Percentiles rank a stretch among this genome's conserved stretches.
Conservation (phyloP, 2,329 filamentous ascomycete genomes). For the Monilinia vaccinii-corymbosi region DNA sequence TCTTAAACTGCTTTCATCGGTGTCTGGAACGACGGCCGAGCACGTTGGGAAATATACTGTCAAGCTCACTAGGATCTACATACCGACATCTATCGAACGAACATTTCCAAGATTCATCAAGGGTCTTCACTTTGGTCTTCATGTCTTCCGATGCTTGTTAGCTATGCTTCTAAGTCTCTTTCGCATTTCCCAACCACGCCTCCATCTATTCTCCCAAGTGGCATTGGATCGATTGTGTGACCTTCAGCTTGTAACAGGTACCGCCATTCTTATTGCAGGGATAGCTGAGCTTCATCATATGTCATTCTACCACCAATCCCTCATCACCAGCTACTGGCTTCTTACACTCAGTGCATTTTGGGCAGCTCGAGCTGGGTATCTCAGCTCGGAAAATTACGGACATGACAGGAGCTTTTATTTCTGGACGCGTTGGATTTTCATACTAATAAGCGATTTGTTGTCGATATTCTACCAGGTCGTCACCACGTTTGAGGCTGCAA, state of each 20-base stretch:
- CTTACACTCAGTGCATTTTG: conserved; percentile 15
- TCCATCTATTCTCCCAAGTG: conserved; percentile 4
- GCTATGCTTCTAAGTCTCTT: conserved; percentile 5
- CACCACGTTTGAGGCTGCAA: not conserved
- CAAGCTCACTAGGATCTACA: not conserved
- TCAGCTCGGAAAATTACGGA: conserved; percentile 4
- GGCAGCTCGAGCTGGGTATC: conserved; percentile 8
- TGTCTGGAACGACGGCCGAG: not conserved
- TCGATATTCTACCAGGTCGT: conserved; percentile 9
- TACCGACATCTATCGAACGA: not conserved
- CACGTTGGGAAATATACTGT: conserved; percentile 5
- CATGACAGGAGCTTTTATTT: conserved; percentile 8
- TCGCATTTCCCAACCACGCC: not conserved
- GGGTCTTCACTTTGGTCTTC: not conserved
- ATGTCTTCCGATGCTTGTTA: not conserved
- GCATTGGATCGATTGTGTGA: conserved; percentile 12
- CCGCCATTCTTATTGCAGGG: conserved; percentile 12
- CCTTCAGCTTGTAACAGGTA: conserved; percentile 13
- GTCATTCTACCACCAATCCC: conserved; percentile 14
- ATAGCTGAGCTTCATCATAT: conserved; percentile 7
- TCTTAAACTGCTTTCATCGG: not conserved
- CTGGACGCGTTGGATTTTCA: conserved; percentile 5
- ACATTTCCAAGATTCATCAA: not conserved
- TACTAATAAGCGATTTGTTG: conserved; percentile 6
- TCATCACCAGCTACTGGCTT: conserved; percentile 12